These are phyloP conservation scores for Cystofilobasidium capitatum DNA, from an alignment of 768 basidiomycete genomes.

Conservation along the genomic window DNA sequence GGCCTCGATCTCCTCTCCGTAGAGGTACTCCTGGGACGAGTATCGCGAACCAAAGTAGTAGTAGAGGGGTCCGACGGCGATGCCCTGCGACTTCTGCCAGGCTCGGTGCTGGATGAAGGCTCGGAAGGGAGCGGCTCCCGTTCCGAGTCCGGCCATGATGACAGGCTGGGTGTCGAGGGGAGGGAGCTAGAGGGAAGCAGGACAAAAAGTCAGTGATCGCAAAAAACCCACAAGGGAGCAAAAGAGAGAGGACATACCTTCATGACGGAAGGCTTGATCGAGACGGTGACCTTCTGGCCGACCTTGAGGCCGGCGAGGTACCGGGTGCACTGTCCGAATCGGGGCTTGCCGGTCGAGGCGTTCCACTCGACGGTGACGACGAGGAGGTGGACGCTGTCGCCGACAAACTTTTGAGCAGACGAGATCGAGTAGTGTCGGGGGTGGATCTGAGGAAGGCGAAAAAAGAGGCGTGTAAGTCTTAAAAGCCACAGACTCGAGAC, in stretches of 20 bases:
- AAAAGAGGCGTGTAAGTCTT: too few relatives aligned
- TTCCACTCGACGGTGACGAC: slow-evolving; percentile 94
- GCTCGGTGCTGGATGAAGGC: slow-evolving; percentile 96
- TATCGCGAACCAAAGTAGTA: slow-evolving; percentile 99
- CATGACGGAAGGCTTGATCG: slow-evolving; percentile 98
- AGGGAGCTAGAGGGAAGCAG: slow-evolving; percentile 54
- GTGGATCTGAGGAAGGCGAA: slow-evolving; percentile 62
- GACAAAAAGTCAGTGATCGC: neutral
- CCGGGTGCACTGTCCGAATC: slow-evolving; percentile 91
- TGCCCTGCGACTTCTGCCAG: slow-evolving; percentile 61
- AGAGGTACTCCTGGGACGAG: slow-evolving; percentile 89
- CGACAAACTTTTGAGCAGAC: slow-evolving; percentile 86
- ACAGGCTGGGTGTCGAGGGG: slow-evolving; percentile 74
- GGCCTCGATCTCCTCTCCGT: slow-evolving; percentile 78
- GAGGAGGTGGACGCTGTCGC: slow-evolving; percentile 83
- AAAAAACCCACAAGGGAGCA: slow-evolving; percentile 22
- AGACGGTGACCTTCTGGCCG: slow-evolving; percentile 91
- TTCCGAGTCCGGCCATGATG: slow-evolving; percentile 97
- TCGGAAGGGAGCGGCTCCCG: slow-evolving; percentile 97
- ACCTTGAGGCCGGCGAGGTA: slow-evolving; percentile 74
- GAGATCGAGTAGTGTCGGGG: slow-evolving; percentile 98
- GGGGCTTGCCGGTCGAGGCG: slow-evolving; percentile 47
- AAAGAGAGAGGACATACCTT: slow-evolving; percentile 51
- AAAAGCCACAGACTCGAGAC: neutral
- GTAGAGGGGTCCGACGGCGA: slow-evolving; percentile 79